A percentile compares a stretch with the other conserved stretches of the same genome.
phyloP scores from a whole-genome alignment of 441 rosid species.

The Pelargonium cotyledonis region DNA sequence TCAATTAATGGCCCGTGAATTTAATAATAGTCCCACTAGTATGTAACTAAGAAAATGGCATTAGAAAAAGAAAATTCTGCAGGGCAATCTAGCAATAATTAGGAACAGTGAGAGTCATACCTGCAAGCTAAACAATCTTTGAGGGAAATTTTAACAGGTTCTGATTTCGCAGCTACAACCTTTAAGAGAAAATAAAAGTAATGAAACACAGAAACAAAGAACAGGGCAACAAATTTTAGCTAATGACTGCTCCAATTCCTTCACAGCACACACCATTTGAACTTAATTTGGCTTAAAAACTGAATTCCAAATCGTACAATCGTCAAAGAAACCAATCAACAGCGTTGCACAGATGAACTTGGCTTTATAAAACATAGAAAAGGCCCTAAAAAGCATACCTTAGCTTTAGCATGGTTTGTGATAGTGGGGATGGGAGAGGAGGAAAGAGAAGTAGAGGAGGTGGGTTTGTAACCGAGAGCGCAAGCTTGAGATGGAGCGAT shows the following conservation, averaged over 20 bases:
- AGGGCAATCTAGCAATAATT: not conserved
- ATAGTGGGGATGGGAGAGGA: not conserved
- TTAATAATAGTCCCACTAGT: too few relatives aligned
- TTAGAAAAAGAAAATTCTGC: not conserved
- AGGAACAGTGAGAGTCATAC: conserved; percentile 26
- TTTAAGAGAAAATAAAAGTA: conserved; percentile 18
- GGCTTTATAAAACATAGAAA: too few relatives aligned
- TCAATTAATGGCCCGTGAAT: too few relatives aligned
- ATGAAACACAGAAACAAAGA: not conserved
- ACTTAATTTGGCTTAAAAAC: too few relatives aligned
- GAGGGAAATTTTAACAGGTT: conserved; percentile 86
- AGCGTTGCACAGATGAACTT: too few relatives aligned
- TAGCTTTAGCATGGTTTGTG: conserved; percentile 41
- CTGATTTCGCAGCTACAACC: conserved; percentile 46
- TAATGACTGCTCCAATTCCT: not conserved
- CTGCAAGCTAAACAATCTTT: conserved; percentile 99
- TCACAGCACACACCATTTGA: not conserved
- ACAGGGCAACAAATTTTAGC: not conserved
- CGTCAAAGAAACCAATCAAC: too few relatives aligned
- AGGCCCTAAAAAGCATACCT: conserved; percentile 29
- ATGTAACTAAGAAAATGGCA: too few relatives aligned
- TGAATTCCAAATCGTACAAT: too few relatives aligned
- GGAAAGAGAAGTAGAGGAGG: conserved; percentile 4
- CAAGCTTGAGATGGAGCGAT: conserved; percentile 90
- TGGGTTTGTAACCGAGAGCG: conserved; percentile 52